Percentiles rank a stretch among this genome's conserved stretches.
phyloP scores from a whole-genome alignment of 225 moss, liverwort and hornwort genomes.

The Rhytidiadelphus loreus region DNA sequence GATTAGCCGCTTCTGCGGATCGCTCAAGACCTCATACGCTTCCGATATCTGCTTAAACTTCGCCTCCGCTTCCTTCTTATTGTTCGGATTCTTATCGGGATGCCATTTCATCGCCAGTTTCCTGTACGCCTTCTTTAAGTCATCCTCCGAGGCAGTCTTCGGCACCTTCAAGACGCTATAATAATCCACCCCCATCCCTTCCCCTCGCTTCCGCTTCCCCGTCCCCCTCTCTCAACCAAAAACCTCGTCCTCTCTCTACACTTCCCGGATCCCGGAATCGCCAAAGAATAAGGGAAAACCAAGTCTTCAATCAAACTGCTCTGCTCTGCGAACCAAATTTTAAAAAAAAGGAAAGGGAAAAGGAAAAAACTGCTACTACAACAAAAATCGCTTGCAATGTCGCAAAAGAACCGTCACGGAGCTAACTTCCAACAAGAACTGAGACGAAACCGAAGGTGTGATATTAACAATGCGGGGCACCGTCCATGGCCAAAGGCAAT shows the following conservation, averaged over 20 bases:
- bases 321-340: not conserved
- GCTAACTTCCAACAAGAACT: not conserved
- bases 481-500: not conserved
- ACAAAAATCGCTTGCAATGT: not conserved
- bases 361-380: not conserved
- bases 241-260: not conserved
- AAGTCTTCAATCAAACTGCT: not conserved
- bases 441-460: not conserved
- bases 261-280: not conserved
- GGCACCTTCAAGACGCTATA: conserved; percentile 92
- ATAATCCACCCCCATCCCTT: conserved; percentile 93
- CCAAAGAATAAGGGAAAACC: not conserved
- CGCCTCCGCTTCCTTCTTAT: conserved; percentile 98
- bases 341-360: not conserved
- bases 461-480: conserved; percentile 4
- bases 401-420: not conserved
- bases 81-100: conserved; percentile 99
- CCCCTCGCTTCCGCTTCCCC: conserved; percentile 1
- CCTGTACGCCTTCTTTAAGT: conserved; percentile 94
- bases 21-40: conserved; percentile 96
- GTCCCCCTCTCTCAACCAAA: not conserved
- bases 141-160: conserved; percentile 85
- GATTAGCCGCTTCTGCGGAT: conserved; percentile 94
- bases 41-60: conserved; percentile 99
- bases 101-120: conserved; percentile 99